Conservation (phyloP, 78 protist genomes). For the Bodo saltans region DNA sequence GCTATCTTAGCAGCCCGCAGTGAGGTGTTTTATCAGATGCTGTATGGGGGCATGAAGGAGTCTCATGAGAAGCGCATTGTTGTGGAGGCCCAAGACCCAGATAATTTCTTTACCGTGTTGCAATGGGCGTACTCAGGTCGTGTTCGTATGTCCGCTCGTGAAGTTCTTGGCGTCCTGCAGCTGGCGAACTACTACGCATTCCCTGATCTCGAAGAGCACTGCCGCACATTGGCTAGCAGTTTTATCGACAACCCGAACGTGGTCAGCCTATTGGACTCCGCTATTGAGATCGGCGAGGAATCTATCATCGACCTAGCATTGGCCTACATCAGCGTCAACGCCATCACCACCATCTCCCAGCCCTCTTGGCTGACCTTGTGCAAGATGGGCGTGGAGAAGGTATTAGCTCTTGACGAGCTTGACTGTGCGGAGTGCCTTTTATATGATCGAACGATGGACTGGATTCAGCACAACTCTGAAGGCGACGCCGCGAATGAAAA, state of each 20-base stretch:
- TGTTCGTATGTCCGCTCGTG: not conserved
- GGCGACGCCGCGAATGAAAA: not conserved
- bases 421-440: not conserved
- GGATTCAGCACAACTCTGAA: not conserved
- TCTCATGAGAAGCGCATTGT: not conserved
- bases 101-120: not conserved
- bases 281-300: not conserved
- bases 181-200: constrained; percentile 17
- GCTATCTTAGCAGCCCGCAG: constrained; percentile 17
- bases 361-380: not conserved
- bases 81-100: not conserved
- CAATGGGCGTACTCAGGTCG: constrained; percentile 11
- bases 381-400: not conserved
- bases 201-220: not conserved
- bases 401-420: not conserved
- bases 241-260: not conserved
- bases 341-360: not conserved
- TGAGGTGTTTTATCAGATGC: constrained; percentile 3
- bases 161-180: constrained; percentile 3
- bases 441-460: not conserved
- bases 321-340: not conserved
- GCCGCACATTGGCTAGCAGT: not conserved
- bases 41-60: not conserved
- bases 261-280: not conserved
- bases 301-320: not conserved